These are phyloP conservation scores for Ophiostoma quercus DNA, from an alignment of 2,329 filamentous ascomycete species.

Conservation along the genomic window DNA sequence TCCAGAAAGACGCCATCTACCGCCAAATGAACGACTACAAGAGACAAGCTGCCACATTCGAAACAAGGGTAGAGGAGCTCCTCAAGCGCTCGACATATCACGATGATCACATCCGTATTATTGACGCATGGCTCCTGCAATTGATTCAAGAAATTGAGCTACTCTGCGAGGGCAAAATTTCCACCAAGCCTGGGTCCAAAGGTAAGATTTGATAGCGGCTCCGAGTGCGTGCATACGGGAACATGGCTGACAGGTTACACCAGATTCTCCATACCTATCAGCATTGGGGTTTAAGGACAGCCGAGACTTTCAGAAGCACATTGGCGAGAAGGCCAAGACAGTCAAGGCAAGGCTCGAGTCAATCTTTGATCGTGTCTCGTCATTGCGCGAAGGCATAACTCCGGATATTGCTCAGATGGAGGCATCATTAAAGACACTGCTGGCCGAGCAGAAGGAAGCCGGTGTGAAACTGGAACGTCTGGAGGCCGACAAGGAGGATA, in stretches of 20 bases:
- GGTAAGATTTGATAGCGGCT: slow-evolving; percentile 32
- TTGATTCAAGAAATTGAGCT: slow-evolving; percentile 60
- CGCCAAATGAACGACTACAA: slow-evolving; percentile 98
- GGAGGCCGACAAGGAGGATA: slow-evolving; percentile 71
- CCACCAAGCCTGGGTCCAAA: slow-evolving; percentile 41
- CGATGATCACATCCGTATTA: slow-evolving; percentile 84
- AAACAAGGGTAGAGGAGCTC: slow-evolving; percentile 74
- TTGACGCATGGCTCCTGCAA: slow-evolving; percentile 87
- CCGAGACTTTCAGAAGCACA: slow-evolving; percentile 72
- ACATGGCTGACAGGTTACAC: background rate
- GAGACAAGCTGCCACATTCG: slow-evolving; percentile 75
- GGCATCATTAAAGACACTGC: slow-evolving; percentile 64
- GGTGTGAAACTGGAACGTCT: slow-evolving; percentile 70
- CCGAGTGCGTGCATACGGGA: background rate
- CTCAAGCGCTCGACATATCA: slow-evolving; percentile 74
- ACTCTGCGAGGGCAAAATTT: slow-evolving; percentile 48
- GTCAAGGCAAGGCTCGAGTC: slow-evolving; percentile 70
- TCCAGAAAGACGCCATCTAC: slow-evolving; percentile 92
- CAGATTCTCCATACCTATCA: slow-evolving; percentile 54
- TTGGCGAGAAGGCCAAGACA: slow-evolving; percentile 67
- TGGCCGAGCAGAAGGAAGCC: slow-evolving; percentile 78
- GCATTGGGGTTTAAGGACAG: slow-evolving; percentile 58
- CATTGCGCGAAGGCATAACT: slow-evolving; percentile 49
- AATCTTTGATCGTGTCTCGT: slow-evolving; percentile 56
- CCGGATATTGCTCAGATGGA: slow-evolving; percentile 71